phyloP scores from a whole-genome alignment of 2,329 filamentous ascomycete genomes.

The Colletotrichum falcatum region DNA sequence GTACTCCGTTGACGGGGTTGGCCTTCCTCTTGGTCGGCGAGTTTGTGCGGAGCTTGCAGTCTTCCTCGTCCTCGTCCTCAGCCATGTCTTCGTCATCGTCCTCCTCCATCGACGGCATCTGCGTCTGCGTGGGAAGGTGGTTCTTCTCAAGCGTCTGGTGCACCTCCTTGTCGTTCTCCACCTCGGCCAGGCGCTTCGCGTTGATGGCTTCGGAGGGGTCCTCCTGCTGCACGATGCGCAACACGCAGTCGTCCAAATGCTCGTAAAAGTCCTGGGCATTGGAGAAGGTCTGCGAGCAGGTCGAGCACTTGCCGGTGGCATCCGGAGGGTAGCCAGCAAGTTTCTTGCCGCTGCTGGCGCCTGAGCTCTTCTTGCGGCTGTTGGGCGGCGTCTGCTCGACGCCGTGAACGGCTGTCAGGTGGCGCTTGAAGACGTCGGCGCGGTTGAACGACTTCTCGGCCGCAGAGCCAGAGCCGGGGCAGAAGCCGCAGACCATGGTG shows the following conservation, averaged over 20 bases:
- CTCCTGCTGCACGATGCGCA: slow-evolving; percentile 78
- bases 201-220: slow-evolving; percentile 78
- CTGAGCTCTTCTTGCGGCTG: slow-evolving; percentile 77
- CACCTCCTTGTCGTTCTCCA: slow-evolving; percentile 73
- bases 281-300: slow-evolving; percentile 89
- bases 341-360: slow-evolving; percentile 67
- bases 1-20: slow-evolving; percentile 67
- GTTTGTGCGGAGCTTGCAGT: slow-evolving; percentile 57
- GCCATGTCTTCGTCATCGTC: slow-evolving; percentile 65
- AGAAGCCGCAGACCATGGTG: slow-evolving; percentile 97
- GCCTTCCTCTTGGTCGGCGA: slow-evolving; percentile 66
- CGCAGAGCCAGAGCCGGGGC: slow-evolving; percentile 86
- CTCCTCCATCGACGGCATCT: slow-evolving; percentile 49
- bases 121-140: slow-evolving; percentile 63
- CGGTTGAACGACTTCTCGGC: slow-evolving; percentile 96
- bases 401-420: slow-evolving; percentile 89
- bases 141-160: slow-evolving; percentile 74
- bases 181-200: slow-evolving; percentile 73
- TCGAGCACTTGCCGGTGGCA: slow-evolving; percentile 94
- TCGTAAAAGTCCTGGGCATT: slow-evolving; percentile 99
- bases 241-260: slow-evolving; percentile 85
- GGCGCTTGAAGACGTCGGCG: slow-evolving; percentile 95
- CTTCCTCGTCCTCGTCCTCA: slow-evolving; percentile 64
- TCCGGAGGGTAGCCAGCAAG: slow-evolving; percentile 79
- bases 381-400: slow-evolving; percentile 95